Percentiles rank a stretch among this genome's conserved stretches.
Conservation (phyloP, 2,329 filamentous ascomycete species). For the Pseudogymnoascus verrucosus region DNA sequence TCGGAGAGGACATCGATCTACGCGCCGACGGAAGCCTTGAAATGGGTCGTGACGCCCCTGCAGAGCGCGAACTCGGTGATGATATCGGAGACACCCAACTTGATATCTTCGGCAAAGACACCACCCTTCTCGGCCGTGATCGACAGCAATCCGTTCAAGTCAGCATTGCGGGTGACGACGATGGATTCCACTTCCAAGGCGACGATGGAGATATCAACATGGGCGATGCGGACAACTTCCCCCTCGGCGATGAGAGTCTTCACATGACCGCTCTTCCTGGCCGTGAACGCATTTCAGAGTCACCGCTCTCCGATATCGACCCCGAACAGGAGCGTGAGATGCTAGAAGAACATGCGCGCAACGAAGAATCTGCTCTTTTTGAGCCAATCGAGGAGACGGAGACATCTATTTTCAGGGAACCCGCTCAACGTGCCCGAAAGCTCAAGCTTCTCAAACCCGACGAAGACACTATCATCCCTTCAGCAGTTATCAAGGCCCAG, state of each 20-base stretch:
- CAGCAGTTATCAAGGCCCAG: constrained; percentile 72
- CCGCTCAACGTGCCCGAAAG: constrained; percentile 68
- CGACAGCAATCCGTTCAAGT: constrained; percentile 48
- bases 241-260: constrained; percentile 52
- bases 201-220: constrained; percentile 58
- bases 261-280: constrained; percentile 42
- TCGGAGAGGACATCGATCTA: constrained; percentile 51
- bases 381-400: constrained; percentile 49
- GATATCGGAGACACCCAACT: constrained; percentile 54
- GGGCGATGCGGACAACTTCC: constrained; percentile 49
- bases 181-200: constrained; percentile 48
- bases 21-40: constrained; percentile 61
- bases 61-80: constrained; percentile 58
- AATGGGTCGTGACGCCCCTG: constrained; percentile 78
- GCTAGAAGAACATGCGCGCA: constrained; percentile 41
- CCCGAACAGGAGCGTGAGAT: constrained; percentile 53
- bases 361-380: constrained; percentile 48
- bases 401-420: constrained; percentile 53
- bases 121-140: constrained; percentile 36
- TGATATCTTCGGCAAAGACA: constrained; percentile 47
- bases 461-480: constrained; percentile 67
- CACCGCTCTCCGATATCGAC: constrained; percentile 62
- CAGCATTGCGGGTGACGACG: constrained; percentile 40
- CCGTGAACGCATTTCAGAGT: constrained; percentile 57
- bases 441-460: constrained; percentile 80